Conservation (phyloP, 2,329 filamentous ascomycete genomes). For the Plectosphaerella cucumerina region DNA sequence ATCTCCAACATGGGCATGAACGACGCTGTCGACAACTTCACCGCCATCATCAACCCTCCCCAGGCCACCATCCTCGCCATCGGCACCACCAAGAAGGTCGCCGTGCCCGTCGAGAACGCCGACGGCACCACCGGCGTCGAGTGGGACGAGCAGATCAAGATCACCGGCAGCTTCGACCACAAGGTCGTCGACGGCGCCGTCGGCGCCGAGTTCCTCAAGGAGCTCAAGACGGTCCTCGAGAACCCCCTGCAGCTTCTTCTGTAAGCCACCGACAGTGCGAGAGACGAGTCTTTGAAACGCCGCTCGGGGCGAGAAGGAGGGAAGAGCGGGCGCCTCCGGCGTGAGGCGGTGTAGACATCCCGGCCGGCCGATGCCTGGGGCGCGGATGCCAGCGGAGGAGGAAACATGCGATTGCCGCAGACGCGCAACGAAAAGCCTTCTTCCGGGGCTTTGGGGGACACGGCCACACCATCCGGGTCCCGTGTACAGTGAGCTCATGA, state of each 20-base stretch:
- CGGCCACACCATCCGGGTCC: constrained; percentile 23
- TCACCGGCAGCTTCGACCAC: constrained; percentile 97
- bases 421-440: not conserved
- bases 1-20: constrained; percentile 99
- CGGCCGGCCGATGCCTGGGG: not conserved
- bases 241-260: constrained; percentile 93
- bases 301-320: constrained; percentile 7
- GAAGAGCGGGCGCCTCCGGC: not conserved
- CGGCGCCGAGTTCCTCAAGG: constrained; percentile 92
- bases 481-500: constrained; percentile 38
- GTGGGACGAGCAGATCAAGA: constrained; percentile 96
- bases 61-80: constrained; percentile 94
- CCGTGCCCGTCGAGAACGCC: constrained; percentile 79
- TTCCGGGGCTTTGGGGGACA: constrained; percentile 12
- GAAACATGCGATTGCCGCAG: not conserved
- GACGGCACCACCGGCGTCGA: constrained; percentile 71
- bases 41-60: constrained; percentile 97
- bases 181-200: constrained; percentile 97
- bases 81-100: constrained; percentile 92
- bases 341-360: not conserved
- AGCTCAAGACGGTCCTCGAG: constrained; percentile 96
- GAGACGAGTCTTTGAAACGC: too few relatives aligned
- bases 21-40: constrained; percentile 91
- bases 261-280: constrained; percentile 40
- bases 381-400: not conserved